These are phyloP conservation scores for Andrographis paniculata DNA, from an alignment of 305 asterid species.

Conservation along the genomic window DNA sequence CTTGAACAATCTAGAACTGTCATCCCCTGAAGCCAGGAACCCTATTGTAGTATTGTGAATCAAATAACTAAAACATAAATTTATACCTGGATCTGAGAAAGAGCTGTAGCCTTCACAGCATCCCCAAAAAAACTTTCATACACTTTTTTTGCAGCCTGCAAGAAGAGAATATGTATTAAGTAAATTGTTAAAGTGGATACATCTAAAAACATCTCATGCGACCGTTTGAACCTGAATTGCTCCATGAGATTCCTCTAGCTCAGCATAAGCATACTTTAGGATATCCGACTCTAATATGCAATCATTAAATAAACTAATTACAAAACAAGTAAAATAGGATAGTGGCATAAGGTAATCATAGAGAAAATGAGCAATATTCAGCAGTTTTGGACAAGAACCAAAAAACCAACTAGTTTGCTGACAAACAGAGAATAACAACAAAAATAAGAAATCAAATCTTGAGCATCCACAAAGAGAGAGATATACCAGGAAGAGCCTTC, in stretches of 20 bases:
- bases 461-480: slow-evolving; percentile 15
- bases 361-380: slow-evolving; percentile 9
- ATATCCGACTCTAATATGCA: slow-evolving; percentile 67
- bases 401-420: neutral
- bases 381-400: neutral
- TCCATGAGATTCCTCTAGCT: slow-evolving; percentile 93
- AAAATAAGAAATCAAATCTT: slow-evolving; percentile 11
- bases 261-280: slow-evolving; percentile 92
- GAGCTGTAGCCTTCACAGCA: slow-evolving; percentile 62
- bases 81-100: slow-evolving; percentile 91
- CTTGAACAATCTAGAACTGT: too few species aligned
- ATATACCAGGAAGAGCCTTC: slow-evolving; percentile 93
- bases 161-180: slow-evolving; percentile 5
- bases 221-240: slow-evolving; percentile 50
- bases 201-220: slow-evolving; percentile 4
- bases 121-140: slow-evolving; percentile 82
- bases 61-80: neutral
- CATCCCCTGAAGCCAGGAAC: too few species aligned
- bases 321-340: slow-evolving; percentile 5
- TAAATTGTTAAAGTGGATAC: slow-evolving; percentile 3
- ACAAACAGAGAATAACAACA: neutral
- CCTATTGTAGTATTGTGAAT: neutral
- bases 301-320: slow-evolving; percentile 4
- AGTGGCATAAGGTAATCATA: neutral
- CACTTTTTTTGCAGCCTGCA: slow-evolving; percentile 81